Base-by-base conservation (phyloP, 2,329 filamentous ascomycete genomes). In the Fusarium luffae region DNA sequence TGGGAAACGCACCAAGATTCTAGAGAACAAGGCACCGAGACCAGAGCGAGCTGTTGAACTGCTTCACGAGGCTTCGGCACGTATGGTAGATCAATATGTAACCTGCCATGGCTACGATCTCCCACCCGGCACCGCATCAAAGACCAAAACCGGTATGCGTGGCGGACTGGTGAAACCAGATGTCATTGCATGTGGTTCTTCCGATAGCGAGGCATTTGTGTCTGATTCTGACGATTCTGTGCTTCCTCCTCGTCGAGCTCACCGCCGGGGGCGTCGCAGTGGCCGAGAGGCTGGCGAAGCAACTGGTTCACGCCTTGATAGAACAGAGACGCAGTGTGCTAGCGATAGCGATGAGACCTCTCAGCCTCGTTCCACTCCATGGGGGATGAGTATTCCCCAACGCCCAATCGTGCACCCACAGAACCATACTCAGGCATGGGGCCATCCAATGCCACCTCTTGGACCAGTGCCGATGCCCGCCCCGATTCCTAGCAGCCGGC, bases 41-140 rank as follows among this genome's bases (percentile, higher is more conserved):
- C 59, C 76, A 10, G 58, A 75, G 23, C 75, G 76, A 6, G 81
- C 81, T 12, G 69, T 83, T 8, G 76, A 79, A 52, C 61, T 74
- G 18, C 79, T 83, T n/a, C 78, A 82, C 61, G 61, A 70, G 47
- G 79, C 77, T 63, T 80, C 80, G 12, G 80, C 81, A n/a, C 78
- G 79, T 43, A 78, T 77, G n/a, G 77, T 81, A 43, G 66, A 76
- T 59, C 63, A 66, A 46, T 69, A 67, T 68, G 75, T 80, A 55
- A 42, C 62, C n/a, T 71, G 72, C 25, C 76, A 79, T 48, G 81
- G 80, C 48, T 82, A 78, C 51, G 75, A 68, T 25, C 65, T 71
- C 14, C 60, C 67, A 23, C 69, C 72, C 11, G 56, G 59, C 27
- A 42, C 65, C 40, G 60, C 52, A 23, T 43, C 51, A 50, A 67